Percentiles rank a stretch among this genome's conserved stretches.
phyloP scores from a whole-genome alignment of 169 alveolate genomes.

The Eimeria sp. region DNA sequence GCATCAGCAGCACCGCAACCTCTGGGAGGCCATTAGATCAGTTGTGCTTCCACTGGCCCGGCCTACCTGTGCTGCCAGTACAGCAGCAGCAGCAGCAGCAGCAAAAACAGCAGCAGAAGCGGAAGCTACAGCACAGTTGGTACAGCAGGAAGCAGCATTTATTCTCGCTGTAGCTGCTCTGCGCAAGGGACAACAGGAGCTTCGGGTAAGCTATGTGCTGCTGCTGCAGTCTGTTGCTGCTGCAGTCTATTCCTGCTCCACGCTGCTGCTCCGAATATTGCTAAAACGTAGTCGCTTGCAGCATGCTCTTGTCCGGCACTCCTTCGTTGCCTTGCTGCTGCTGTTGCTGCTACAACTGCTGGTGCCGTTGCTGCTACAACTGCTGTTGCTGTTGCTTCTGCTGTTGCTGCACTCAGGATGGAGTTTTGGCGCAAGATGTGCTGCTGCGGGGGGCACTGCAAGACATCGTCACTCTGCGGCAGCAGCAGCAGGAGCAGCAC shows the following conservation, averaged over 20 bases:
- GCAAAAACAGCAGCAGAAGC: neutral
- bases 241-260: neutral
- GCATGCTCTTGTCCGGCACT: too few species aligned
- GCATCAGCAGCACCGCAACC: slow-evolving; percentile 10
- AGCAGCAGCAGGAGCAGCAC: slow-evolving; percentile 20
- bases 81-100: neutral
- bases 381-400: neutral
- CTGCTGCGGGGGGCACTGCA: slow-evolving; percentile 5
- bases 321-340: too few species aligned
- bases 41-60: neutral
- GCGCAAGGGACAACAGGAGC: neutral
- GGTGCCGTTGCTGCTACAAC: neutral
- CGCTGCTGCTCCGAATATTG: neutral
- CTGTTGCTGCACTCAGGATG: neutral
- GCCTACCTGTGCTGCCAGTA: neutral
- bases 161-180: slow-evolving; percentile 8
- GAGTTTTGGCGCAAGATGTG: neutral
- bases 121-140: neutral
- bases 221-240: neutral
- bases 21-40: neutral
- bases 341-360: too few species aligned
- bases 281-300: neutral
- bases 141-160: slow-evolving; percentile 21
- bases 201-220: neutral
- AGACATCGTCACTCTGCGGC: neutral